phyloP scores from a whole-genome alignment of 1,284 basidiomycete species.

The Cryptococcus amylolentus region DNA sequence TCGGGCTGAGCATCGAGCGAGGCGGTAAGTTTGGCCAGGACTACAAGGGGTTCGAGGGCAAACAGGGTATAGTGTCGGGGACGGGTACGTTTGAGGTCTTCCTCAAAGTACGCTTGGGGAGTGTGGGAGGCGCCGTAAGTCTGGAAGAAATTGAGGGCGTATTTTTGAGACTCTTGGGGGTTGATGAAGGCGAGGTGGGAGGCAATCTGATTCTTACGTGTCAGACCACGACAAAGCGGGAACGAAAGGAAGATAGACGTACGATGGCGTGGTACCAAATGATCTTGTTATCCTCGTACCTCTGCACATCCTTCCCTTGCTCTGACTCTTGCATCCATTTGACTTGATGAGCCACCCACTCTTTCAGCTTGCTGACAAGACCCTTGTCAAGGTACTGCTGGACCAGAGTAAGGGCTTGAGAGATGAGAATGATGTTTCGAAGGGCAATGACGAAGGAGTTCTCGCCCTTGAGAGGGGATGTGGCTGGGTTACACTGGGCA shows the following conservation, averaged over 20 bases:
- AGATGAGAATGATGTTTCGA: constrained; percentile 32
- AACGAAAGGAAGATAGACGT: constrained; percentile 3
- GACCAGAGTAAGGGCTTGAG: constrained; percentile 22
- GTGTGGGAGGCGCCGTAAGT: constrained; percentile 7
- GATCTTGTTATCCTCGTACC: constrained; percentile 26
- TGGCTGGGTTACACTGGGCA: constrained; percentile 29
- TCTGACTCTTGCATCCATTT: constrained; percentile 26
- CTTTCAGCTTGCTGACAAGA: constrained; percentile 5
- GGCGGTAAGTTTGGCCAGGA: constrained; percentile 19
- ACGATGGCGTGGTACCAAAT: constrained; percentile 38
- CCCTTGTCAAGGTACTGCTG: constrained; percentile 2
- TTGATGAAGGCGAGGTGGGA: constrained; percentile 23
- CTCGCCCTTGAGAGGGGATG: constrained; percentile 23
- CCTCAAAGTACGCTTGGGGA: constrained; percentile 19
- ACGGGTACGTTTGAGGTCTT: constrained; percentile 23
- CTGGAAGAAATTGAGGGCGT: constrained; percentile 8
- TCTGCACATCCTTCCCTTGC: constrained; percentile 24
- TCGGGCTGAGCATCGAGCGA: background rate
- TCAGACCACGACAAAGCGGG: background rate
- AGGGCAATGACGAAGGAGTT: constrained; percentile 31
- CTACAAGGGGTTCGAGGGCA: constrained; percentile 31
- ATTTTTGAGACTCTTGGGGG: constrained; percentile 6
- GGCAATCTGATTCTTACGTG: constrained; percentile 14
- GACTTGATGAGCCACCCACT: constrained; percentile 29
- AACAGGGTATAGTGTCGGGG: constrained; percentile 35